These are phyloP conservation scores for Syzygium jambos DNA, from an alignment of 345 rosid species.

Conservation along the genomic window DNA sequence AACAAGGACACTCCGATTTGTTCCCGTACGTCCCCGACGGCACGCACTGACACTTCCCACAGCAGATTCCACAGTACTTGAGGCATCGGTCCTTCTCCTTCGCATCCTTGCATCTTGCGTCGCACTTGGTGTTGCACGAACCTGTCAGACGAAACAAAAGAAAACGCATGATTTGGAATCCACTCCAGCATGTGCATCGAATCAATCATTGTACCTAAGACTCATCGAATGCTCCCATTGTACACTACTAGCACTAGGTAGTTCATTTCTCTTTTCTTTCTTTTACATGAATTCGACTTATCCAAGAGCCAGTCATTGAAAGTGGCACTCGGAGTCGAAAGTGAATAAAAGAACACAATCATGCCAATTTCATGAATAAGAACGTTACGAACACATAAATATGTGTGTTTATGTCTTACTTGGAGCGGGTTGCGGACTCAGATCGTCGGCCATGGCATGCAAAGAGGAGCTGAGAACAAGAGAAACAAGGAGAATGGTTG, in stretches of 20 bases:
- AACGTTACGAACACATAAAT: not conserved
- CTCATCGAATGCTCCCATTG: not conserved
- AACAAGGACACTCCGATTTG: constrained; percentile 63
- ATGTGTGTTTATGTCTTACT: not conserved
- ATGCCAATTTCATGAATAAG: not conserved
- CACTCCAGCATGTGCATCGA: not conserved
- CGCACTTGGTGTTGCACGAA: constrained; percentile 33
- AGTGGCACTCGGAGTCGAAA: not conserved
- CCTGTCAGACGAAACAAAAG: not conserved
- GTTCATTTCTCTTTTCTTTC: not conserved
- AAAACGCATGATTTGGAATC: not conserved
- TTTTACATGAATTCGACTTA: not conserved
- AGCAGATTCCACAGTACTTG: constrained; percentile 71
- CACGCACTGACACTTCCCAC: constrained; percentile 59
- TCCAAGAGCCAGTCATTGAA: not conserved
- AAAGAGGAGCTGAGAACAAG: constrained; percentile 3
- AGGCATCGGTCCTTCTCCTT: constrained; percentile 49
- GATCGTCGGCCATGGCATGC: not conserved
- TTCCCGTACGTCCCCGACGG: constrained; percentile 82
- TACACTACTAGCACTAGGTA: not conserved
- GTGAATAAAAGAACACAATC: accelerated
- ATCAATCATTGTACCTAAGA: not conserved
- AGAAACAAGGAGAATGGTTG: not conserved
- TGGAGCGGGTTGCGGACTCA: not conserved
- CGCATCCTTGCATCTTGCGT: constrained; percentile 43